A percentile compares a stretch with the other conserved stretches of the same genome.
These are phyloP conservation scores for Rhodotorula diobovata DNA, from an alignment of 768 basidiomycete species.

Conservation along the genomic window DNA sequence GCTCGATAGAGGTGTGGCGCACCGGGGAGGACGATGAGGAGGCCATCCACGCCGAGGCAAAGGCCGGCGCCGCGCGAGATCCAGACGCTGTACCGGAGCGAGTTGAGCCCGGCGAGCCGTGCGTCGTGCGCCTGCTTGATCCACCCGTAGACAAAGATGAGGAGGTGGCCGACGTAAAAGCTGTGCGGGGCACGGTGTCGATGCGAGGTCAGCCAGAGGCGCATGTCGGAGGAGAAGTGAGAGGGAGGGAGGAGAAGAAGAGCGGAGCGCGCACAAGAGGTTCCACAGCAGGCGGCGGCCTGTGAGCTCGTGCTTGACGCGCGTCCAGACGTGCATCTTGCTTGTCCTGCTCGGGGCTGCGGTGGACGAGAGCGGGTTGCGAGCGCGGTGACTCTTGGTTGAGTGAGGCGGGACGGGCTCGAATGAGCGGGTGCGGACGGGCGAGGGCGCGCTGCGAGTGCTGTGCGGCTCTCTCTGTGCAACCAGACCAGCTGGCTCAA, in stretches of 20 bases:
- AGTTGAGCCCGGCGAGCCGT: conserved; percentile 69
- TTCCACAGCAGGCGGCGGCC: conserved; percentile 44
- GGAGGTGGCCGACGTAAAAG: conserved; percentile 73
- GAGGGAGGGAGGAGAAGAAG: background rate
- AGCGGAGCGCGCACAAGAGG: conserved; percentile 31
- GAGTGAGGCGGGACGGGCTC: too few species aligned
- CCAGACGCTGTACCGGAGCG: conserved; percentile 80
- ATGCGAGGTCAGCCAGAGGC: too few species aligned
- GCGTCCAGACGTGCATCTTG: background rate
- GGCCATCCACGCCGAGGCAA: conserved; percentile 78
- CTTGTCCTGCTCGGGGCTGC: background rate
- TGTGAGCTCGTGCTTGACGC: conserved; percentile 36
- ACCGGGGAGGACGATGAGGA: conserved; percentile 75
- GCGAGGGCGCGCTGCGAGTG: too few species aligned
- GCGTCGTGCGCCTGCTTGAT: conserved; percentile 52
- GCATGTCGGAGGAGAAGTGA: too few species aligned
- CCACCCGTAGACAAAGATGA: conserved; percentile 78
- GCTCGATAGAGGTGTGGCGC: conserved; percentile 9
- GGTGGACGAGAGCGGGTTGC: background rate
- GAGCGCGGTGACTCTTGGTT: too few species aligned
- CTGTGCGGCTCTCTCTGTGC: too few species aligned
- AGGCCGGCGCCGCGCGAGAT: conserved; percentile 84
- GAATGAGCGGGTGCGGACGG: too few species aligned
- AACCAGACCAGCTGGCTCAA: too few species aligned
- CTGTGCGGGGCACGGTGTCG: background rate